Conservation (phyloP, 2,329 filamentous ascomycete species). For the Venturia aucupariae region DNA sequence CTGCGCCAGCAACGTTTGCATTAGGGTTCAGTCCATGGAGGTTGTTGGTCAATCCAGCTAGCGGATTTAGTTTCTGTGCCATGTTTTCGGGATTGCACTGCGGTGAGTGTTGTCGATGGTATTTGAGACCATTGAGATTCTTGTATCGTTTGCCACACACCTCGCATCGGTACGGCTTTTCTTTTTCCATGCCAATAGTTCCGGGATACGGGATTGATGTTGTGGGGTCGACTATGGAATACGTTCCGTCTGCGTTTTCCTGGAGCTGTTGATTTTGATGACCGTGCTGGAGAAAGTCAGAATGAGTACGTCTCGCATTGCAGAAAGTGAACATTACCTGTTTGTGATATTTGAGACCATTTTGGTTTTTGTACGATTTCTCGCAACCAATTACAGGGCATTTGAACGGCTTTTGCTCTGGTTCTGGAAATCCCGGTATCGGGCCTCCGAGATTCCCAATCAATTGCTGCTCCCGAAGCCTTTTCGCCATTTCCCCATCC, state of each 20-base stretch:
- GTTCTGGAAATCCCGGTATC: slow-evolving; percentile 40
- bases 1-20: slow-evolving; percentile 43
- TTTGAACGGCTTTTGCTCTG: slow-evolving; percentile 90
- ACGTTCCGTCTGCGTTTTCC: slow-evolving; percentile 93
- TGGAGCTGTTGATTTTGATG: slow-evolving; percentile 95
- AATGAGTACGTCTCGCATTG: not conserved
- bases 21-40: slow-evolving; percentile 27
- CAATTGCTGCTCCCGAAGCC: slow-evolving; percentile 55
- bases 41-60: slow-evolving; percentile 20
- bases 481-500: slow-evolving; percentile 64
- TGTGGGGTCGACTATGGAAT: slow-evolving; percentile 95
- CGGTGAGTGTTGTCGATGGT: slow-evolving; percentile 64
- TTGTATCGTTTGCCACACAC: slow-evolving; percentile 98
- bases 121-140: slow-evolving; percentile 97
- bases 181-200: slow-evolving; percentile 98
- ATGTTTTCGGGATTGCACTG: slow-evolving; percentile 76
- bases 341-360: slow-evolving; percentile 87
- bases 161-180: slow-evolving; percentile 97
- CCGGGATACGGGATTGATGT: slow-evolving; percentile 91
- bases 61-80: slow-evolving; percentile 36
- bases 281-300: slow-evolving; percentile 51
- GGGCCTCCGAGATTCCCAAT: slow-evolving; percentile 43
- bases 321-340: slow-evolving; percentile 39
- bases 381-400: slow-evolving; percentile 97
- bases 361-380: slow-evolving; percentile 99